Evolutionary conservation across 176 grass and related monocot genomes (phyloP), one percentile per base, ranked within the genome.

Genomic region (Triticum turgidum): DNA sequence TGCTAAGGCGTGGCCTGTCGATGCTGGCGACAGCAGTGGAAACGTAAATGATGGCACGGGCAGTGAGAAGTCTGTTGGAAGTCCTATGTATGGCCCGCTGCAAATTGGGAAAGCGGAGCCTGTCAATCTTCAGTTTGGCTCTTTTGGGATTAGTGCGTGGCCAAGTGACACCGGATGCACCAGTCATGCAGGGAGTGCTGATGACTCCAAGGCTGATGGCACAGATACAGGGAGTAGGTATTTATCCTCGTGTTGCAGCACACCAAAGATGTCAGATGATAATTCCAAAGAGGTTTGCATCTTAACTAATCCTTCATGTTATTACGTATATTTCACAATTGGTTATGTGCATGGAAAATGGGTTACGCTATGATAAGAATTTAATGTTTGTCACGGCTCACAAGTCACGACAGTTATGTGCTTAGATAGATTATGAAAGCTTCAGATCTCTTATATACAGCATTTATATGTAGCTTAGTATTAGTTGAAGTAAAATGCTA

Each of bases 1-100:
- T 47, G 85, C 92, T 20, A 97, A 97, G 77, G 95, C 87, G 69
- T 97, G 95, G 95, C 92, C 91, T 9, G 72, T 97, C 6, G 63
- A 78, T 65, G 61, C 79, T 13, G 59, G 81, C 78, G 82, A 86
- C 45, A 63, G 65, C 79, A 82, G 65, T 56, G 82, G 86, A 11
- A 80, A 51, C 49, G 54, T 1, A 52, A 76, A 76, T 11, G 74
- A 56, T 7, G 69, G 69, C 69, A 73, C 38, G 0, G 10, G 10
- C 38, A 73, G 69, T 73, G 69, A 73, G 10, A 73, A 73, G 21
- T 73, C 37, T 24, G 11, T 73, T 6, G 69, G 69, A 44, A 73
- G 25, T 44, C 69, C 69, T 2, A 73, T 73, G 69, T 73, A 73
- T 22, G 69, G 69, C 10, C 38, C 69, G 11, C 41, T 73, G 38